Evolutionary conservation across 78 protist species (phyloP).

Genomic region (Paratrimastix pyriformis): DNA sequence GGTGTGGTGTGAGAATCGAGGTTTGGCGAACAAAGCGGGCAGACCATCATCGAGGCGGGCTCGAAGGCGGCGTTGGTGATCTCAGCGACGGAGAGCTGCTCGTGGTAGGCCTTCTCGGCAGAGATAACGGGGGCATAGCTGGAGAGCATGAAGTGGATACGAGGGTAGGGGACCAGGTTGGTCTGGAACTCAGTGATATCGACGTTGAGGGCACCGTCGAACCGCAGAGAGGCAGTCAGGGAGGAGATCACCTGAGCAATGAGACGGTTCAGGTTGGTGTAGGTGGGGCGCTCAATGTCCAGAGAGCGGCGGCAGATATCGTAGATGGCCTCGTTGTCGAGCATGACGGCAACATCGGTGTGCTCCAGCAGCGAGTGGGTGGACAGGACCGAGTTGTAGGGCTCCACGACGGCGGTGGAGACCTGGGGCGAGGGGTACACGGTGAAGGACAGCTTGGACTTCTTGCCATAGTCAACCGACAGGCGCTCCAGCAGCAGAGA

Average conservation of each 20-base stretch:
- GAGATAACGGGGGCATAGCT: slow-evolving; percentile 77
- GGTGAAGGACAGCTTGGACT: slow-evolving; percentile 83
- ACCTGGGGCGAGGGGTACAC: slow-evolving; percentile 78
- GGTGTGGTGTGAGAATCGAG: too few species aligned
- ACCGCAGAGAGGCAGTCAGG: slow-evolving; percentile 94
- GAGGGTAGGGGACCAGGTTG: slow-evolving; percentile 82
- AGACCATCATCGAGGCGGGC: slow-evolving; percentile 89
- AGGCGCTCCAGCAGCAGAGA: slow-evolving; percentile 81
- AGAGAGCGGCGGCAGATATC: slow-evolving; percentile 91
- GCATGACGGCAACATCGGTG: slow-evolving; percentile 83
- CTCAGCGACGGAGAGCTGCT: slow-evolving; percentile 64
- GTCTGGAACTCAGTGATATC: slow-evolving; percentile 72
- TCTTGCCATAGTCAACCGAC: slow-evolving; percentile 94
- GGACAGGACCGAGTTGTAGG: slow-evolving; percentile 89
- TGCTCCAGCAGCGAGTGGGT: slow-evolving; percentile 91
- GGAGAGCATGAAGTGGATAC: slow-evolving; percentile 69
- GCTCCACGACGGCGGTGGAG: slow-evolving; percentile 83
- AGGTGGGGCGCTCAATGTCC: slow-evolving; percentile 90
- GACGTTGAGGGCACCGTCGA: slow-evolving; percentile 94
- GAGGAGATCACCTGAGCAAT: slow-evolving; percentile 82
- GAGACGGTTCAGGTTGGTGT: slow-evolving; percentile 72
- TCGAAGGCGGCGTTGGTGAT: slow-evolving; percentile 75
- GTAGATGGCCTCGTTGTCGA: slow-evolving; percentile 95
- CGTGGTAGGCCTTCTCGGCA: slow-evolving; percentile 90
- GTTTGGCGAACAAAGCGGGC: slow-evolving; percentile 84